Evolutionary conservation across 1,139 yeast species (phyloP).

Genomic region (Candida smagusa): DNA sequence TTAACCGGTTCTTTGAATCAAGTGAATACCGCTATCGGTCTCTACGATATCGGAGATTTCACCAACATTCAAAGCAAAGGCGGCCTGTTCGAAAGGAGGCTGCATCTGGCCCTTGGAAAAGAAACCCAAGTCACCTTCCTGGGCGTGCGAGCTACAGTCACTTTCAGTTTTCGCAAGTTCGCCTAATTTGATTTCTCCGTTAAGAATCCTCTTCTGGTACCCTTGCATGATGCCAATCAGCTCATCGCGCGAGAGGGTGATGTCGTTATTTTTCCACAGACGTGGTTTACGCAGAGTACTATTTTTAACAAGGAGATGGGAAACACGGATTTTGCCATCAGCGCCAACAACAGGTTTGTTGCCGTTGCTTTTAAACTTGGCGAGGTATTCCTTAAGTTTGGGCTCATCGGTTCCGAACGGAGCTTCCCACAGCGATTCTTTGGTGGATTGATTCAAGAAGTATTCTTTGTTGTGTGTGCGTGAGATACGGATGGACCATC

Average conservation of each 20-base stretch:
- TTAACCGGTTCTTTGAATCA: conserved; percentile 79
- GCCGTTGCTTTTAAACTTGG: conserved; percentile 45
- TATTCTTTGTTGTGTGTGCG: conserved; percentile 83
- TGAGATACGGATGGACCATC: conserved; percentile 82
- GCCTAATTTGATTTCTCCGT: conserved; percentile 67
- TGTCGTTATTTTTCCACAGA: conserved; percentile 78
- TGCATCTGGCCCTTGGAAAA: conserved; percentile 94
- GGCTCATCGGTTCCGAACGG: conserved; percentile 78
- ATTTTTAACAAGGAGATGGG: conserved; percentile 81
- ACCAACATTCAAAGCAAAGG: conserved; percentile 77
- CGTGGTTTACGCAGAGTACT: conserved; percentile 82
- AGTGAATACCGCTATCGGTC: conserved; percentile 87
- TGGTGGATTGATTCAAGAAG: conserved; percentile 65
- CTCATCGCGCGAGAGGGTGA: conserved; percentile 79
- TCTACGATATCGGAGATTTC: conserved; percentile 82
- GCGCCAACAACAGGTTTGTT: conserved; percentile 58
- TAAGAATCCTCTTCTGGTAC: conserved; percentile 58
- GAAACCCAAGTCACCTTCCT: conserved; percentile 89
- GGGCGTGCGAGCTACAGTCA: conserved; percentile 83
- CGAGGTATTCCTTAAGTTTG: conserved; percentile 55
- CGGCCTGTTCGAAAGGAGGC: conserved; percentile 85
- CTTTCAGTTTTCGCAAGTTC: conserved; percentile 80
- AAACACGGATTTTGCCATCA: conserved; percentile 43
- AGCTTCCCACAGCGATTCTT: conserved; percentile 86
- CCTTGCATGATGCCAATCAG: conserved; percentile 64